Conservation (phyloP, 345 rosid genomes). For the Dovyalis caffra region DNA sequence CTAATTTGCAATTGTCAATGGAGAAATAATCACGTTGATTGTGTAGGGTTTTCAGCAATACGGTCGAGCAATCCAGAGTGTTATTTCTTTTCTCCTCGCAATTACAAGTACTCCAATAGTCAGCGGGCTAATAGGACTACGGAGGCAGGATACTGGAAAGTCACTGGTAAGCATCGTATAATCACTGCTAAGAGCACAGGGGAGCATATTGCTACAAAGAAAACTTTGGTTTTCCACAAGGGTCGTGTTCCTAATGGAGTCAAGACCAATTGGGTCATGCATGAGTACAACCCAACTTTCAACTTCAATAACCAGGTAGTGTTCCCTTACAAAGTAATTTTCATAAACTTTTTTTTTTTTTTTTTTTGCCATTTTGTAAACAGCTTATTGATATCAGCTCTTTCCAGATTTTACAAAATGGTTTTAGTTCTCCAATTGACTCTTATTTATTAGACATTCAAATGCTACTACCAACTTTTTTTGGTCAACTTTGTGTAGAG, state of each 20-base stretch:
- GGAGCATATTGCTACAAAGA: background rate
- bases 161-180: background rate
- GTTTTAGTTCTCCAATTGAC: no score
- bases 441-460: no score
- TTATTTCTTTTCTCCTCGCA: background rate
- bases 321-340: background rate
- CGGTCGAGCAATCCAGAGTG: conserved; percentile 21
- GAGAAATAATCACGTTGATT: background rate
- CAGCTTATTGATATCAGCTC: background rate
- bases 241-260: background rate
- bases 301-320: background rate
- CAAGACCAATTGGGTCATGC: conserved; percentile 12
- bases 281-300: conserved; percentile 7
- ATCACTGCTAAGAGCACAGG: background rate
- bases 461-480: no score
- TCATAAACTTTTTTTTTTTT: no score
- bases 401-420: background rate
- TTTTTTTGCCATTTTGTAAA: no score
- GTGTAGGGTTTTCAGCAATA: conserved; percentile 12
- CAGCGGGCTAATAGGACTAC: background rate
- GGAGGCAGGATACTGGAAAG: background rate
- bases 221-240: background rate
- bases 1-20: background rate
- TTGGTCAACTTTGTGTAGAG: background rate
- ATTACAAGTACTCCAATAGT: background rate